phyloP scores from a whole-genome alignment of 1,284 basidiomycete genomes.

The Thecaphora thlaspeos region DNA sequence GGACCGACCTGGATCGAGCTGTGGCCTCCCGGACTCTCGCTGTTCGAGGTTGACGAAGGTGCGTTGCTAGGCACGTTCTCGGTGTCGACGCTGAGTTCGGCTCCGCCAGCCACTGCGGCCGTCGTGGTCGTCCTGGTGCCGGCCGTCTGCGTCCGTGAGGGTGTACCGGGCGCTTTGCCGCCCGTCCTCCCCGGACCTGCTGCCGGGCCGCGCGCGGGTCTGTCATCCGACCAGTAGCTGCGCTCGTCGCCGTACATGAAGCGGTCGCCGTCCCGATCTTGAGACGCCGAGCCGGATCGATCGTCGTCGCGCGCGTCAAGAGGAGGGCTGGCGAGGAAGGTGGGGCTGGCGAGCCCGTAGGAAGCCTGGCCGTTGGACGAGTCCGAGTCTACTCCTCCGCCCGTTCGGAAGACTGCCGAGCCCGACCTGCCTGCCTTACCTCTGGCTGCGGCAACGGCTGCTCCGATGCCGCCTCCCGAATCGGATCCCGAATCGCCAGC shows the following conservation, averaged over 20 bases:
- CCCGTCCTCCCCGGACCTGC: not conserved
- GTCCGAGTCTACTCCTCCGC: not conserved
- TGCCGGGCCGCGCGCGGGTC: not conserved
- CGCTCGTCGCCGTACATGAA: constrained; percentile 37
- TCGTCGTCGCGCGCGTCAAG: constrained; percentile 23
- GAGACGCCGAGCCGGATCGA: constrained; percentile 18
- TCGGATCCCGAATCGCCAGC: not conserved
- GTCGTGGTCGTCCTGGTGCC: constrained; percentile 13
- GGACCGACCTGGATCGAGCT: constrained; percentile 35
- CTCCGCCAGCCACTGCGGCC: constrained; percentile 15
- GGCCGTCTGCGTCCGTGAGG: constrained; percentile 1
- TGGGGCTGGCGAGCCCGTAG: constrained; percentile 28
- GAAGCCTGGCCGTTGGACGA: constrained; percentile 30
- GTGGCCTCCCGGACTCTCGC: not conserved
- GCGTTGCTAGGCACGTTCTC: constrained; percentile 47
- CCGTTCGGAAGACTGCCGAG: not conserved
- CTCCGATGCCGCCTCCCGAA: constrained; percentile 8
- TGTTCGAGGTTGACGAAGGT: constrained; percentile 1
- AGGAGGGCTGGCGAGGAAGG: constrained; percentile 34
- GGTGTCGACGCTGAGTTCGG: constrained; percentile 42
- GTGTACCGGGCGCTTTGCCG: constrained; percentile 3
- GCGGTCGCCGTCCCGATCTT: constrained; percentile 32
- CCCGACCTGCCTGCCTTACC: constrained; percentile 26
- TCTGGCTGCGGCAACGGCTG: constrained; percentile 35
- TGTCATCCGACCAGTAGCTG: constrained; percentile 38